A percentile compares a stretch with the other conserved stretches of the same genome.
Evolutionary conservation across 1,284 basidiomycete species (phyloP).

Genomic region (Heterobasidion irregulare): DNA sequence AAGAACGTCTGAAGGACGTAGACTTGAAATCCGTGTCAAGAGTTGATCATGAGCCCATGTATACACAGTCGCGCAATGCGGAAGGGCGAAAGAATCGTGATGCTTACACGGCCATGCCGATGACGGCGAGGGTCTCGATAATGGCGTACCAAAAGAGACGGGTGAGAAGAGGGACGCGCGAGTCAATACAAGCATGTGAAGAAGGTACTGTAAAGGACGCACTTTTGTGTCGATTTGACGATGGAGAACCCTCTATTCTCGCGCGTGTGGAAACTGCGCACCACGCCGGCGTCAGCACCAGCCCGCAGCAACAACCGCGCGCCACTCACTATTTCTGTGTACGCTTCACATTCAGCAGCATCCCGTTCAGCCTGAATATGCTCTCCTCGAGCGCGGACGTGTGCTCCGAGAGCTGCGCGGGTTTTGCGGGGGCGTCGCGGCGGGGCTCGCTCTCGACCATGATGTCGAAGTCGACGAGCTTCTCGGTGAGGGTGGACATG

Average conservation of each 20-base stretch:
- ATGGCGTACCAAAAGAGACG: constrained; percentile 88
- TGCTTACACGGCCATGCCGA: constrained; percentile 77
- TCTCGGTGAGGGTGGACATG: constrained; percentile 84
- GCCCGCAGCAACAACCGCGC: constrained; percentile 48
- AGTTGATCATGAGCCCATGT: constrained; percentile 6
- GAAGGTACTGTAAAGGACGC: constrained; percentile 3
- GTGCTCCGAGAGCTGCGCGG: constrained; percentile 83
- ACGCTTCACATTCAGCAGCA: constrained; percentile 81
- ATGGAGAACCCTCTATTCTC: constrained; percentile 77
- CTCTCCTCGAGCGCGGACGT: constrained; percentile 90
- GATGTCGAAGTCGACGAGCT: constrained; percentile 94
- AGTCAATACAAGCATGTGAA: constrained; percentile 22
- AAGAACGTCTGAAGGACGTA: constrained; percentile 92
- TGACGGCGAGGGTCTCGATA: constrained; percentile 67
- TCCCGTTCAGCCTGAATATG: constrained; percentile 80
- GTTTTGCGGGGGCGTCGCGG: constrained; percentile 71
- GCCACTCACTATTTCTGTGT: constrained; percentile 80
- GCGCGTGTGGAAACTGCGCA: constrained; percentile 65
- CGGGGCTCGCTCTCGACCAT: constrained; percentile 96
- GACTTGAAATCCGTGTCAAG: constrained; percentile 61
- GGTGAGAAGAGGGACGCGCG: constrained; percentile 28
- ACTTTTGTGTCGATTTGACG: constrained; percentile 77
- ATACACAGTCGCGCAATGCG: neutral
- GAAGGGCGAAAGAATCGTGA: constrained; percentile 1
- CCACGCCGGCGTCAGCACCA: neutral